Percentiles rank a stretch among this genome's conserved stretches.
phyloP scores from a whole-genome alignment of 805 yeast genomes.

The Saturnispora sekii region DNA sequence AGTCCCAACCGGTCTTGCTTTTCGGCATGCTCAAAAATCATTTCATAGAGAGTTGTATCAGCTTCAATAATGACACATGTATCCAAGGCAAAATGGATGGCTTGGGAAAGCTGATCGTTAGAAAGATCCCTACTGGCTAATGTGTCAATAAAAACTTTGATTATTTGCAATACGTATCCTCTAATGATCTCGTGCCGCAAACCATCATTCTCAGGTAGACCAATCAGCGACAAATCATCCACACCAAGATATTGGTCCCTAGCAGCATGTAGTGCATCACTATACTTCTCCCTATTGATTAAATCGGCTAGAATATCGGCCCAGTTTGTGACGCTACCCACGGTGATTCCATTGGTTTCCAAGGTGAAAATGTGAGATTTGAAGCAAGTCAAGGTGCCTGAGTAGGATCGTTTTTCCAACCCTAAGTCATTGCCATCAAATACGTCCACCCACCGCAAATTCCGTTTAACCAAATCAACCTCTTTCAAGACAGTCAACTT shows the following conservation, averaged over 20 bases:
- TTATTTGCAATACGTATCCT: constrained; percentile 46
- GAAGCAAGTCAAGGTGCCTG: constrained; percentile 28
- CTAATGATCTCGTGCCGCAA: constrained; percentile 40
- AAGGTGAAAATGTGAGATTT: constrained; percentile 42
- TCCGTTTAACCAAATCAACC: constrained; percentile 32
- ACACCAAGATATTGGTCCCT: constrained; percentile 43
- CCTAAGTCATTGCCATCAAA: constrained; percentile 12
- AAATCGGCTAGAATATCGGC: constrained; percentile 47
- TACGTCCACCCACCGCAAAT: constrained; percentile 21
- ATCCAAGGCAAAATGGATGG: constrained; percentile 31
- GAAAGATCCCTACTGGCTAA: constrained; percentile 18
- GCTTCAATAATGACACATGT: constrained; percentile 31
- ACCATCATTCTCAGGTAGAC: constrained; percentile 41
- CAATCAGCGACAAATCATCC: constrained; percentile 39
- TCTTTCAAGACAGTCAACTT: constrained; percentile 28
- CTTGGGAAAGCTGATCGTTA: constrained; percentile 17
- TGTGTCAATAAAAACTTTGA: constrained; percentile 41
- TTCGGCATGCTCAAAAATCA: constrained; percentile 35
- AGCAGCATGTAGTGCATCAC: constrained; percentile 49
- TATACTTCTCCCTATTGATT: constrained; percentile 39
- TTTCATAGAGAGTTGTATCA: constrained; percentile 30
- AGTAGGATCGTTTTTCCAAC: constrained; percentile 13
- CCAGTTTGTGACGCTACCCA: constrained; percentile 62
- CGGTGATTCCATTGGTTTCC: constrained; percentile 41
- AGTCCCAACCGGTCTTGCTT: constrained; percentile 24